Base-by-base conservation (phyloP, 371 early-diverging fungal genomes). In the Circinella minor region DNA sequence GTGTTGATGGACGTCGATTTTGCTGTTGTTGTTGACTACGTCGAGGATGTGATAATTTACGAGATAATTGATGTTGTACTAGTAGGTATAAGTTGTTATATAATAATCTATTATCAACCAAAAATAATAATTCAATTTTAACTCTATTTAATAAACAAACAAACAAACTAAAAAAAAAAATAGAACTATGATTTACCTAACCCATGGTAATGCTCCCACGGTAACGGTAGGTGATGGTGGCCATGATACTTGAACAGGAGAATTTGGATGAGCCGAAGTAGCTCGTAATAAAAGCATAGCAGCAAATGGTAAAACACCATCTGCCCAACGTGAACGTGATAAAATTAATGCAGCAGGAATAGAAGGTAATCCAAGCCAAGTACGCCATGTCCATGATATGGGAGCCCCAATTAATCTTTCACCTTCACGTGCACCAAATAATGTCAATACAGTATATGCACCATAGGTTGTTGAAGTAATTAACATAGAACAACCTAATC, bases 401-500 rank as follows among this genome's bases (percentile, higher is more conserved):
- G 89, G 85, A 20, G 83, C 75, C 1, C 90, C 88, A 47, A 93
- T 77, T 17, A 93, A 67, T 62, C 85, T 73, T 66, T 89, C 87
- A 27, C 92, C 92, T 48, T 92, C 88, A 18, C 76, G 75, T 5
- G 85, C 74, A 17, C 93, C 93, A 68, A 90, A 89, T n/a, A 92
- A 76, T 10, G 91, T 86, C 75, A 92, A 71, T 37, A 92, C 89
- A 10, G 92, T 86, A 61, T 88, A 90, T 11, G 92, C 92, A 6
- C 91, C 91, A 72, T 89, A 90, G 1, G 90, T 89, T 9, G 89
- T 86, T 39, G 85, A 82, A 13, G 86, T 83, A 64, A 90, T 82
- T n/a, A 89, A 51, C 9, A 88, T 67, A n/a, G 87, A 86, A 48
- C 87, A 87, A 9, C 91, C 88, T 54, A 90, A 68, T 0, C 91